These are phyloP conservation scores for Colletotrichum cuscutae DNA, from an alignment of 2,329 filamentous ascomycete species.

Conservation along the genomic window DNA sequence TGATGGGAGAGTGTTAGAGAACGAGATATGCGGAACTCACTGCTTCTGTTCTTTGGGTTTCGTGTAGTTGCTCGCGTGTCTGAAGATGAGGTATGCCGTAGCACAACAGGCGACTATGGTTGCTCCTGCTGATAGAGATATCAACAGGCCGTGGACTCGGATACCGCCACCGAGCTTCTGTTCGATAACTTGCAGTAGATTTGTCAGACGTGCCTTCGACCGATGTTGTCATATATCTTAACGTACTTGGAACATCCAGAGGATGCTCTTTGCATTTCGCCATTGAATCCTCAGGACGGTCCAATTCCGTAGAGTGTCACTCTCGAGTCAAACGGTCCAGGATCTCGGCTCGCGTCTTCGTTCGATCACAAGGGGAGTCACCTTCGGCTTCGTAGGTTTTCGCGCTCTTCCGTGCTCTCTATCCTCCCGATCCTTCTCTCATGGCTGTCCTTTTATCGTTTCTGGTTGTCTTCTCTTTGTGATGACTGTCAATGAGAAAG, in stretches of 20 bases:
- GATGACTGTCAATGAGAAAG: background rate
- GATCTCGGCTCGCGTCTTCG: background rate
- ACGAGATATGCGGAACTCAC: background rate
- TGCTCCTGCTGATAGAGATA: background rate
- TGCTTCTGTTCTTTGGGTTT: slow-evolving; percentile 15
- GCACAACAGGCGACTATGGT: background rate
- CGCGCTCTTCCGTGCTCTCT: background rate
- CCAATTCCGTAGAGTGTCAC: too few species aligned
- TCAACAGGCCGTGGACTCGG: background rate
- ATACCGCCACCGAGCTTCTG: background rate
- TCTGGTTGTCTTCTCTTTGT: background rate
- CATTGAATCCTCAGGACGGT: background rate
- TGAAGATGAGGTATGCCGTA: background rate
- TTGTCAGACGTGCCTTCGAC: too few species aligned
- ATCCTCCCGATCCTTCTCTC: background rate
- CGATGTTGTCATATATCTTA: too few species aligned
- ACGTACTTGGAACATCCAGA: slow-evolving; percentile 1
- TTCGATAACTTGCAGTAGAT: background rate
- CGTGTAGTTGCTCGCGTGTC: slow-evolving; percentile 16
- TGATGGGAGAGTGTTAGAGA: background rate
- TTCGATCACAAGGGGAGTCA: background rate
- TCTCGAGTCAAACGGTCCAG: background rate
- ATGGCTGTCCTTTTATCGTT: background rate
- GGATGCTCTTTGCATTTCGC: slow-evolving; percentile 9
- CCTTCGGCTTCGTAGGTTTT: background rate